Conservation (phyloP, 768 basidiomycete species). For the Kwoniella dejecticola region DNA sequence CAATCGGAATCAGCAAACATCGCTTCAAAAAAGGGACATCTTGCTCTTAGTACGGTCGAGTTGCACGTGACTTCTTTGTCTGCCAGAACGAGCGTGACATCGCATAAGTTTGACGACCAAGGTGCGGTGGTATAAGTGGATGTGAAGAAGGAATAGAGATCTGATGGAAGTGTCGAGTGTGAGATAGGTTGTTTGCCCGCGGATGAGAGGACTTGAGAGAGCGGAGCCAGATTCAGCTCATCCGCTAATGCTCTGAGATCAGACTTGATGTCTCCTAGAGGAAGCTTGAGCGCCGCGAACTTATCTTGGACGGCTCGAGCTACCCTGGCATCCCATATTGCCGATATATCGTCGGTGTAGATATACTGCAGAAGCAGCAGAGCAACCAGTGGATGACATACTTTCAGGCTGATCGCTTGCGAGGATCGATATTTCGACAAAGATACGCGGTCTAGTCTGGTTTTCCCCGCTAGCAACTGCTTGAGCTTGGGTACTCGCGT, state of each 20-base stretch:
- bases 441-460: constrained; percentile 16
- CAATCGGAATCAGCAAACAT: constrained; percentile 84
- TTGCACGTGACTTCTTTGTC: constrained; percentile 69
- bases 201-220: constrained; percentile 64
- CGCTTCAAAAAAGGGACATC: constrained; percentile 77
- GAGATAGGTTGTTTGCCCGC: constrained; percentile 64
- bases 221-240: constrained; percentile 63
- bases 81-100: constrained; percentile 69
- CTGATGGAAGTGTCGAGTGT: constrained; percentile 59
- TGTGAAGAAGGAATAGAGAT: constrained; percentile 63
- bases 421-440: constrained; percentile 6
- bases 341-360: constrained; percentile 81
- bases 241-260: constrained; percentile 68
- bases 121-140: constrained; percentile 28
- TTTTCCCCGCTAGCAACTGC: constrained; percentile 18
- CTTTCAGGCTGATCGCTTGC: constrained; percentile 57
- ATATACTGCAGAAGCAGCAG: constrained; percentile 79
- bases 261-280: constrained; percentile 61
- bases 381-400: constrained; percentile 67
- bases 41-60: constrained; percentile 74
- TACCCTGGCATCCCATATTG: constrained; percentile 80
- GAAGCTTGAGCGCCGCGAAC: constrained; percentile 48
- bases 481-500: constrained; percentile 29
- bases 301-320: constrained; percentile 58
- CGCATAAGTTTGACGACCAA: constrained; percentile 49